Conservation (phyloP, 139 green algal species). For the Micractinium sp. region DNA sequence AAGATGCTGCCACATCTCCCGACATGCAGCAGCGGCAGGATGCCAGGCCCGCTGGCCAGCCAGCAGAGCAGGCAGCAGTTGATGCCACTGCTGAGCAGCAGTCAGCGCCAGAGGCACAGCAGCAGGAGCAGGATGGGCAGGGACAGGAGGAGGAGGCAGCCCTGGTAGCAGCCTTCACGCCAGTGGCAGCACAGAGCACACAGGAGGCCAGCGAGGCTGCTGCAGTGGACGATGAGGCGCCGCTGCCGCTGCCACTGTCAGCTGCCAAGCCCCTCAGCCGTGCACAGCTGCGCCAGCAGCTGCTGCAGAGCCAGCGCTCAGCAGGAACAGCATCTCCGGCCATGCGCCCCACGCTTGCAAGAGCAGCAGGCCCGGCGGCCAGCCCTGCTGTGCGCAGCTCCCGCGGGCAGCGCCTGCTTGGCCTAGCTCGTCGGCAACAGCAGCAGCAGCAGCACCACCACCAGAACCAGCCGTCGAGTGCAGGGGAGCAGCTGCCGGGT, state of each 20-base stretch:
- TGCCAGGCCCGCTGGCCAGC: background rate
- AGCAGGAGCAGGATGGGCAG: background rate
- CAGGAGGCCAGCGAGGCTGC: background rate
- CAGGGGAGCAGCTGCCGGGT: background rate
- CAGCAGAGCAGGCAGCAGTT: background rate
- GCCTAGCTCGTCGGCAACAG: background rate
- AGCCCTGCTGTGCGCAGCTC: background rate
- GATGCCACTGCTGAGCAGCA: background rate
- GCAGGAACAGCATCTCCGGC: background rate
- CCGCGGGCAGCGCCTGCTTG: conserved; percentile 3
- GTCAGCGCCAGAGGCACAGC: background rate
- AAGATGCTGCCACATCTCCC: background rate
- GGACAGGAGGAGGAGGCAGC: background rate
- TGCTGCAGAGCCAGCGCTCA: conserved; percentile 3
- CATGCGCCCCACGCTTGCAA: background rate
- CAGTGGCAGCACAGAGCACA: background rate
- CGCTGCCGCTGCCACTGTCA: background rate
- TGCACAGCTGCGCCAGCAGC: conserved; percentile 15
- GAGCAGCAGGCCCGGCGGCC: background rate
- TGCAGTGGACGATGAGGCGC: background rate
- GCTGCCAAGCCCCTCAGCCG: conserved; percentile 1
- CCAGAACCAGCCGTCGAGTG: too few relatives aligned
- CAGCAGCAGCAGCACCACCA: background rate
- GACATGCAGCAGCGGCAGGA: background rate
- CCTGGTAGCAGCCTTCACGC: background rate